Conservation (phyloP, 2,329 filamentous ascomycete genomes). For the Lachnellula arida region DNA sequence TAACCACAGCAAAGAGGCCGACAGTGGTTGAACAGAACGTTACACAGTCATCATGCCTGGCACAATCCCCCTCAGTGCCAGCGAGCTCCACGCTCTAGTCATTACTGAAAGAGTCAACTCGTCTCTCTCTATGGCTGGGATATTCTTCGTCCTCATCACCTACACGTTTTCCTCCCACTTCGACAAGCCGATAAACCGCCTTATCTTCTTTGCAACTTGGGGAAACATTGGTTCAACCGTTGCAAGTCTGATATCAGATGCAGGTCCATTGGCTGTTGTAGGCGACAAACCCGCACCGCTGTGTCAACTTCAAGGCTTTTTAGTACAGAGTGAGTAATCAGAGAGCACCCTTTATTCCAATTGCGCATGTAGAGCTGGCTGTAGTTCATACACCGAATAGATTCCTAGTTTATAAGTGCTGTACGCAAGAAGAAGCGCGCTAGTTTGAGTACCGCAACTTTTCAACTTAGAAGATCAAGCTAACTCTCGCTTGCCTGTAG, state of each 20-base stretch:
- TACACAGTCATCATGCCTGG: neutral
- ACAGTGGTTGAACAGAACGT: neutral
- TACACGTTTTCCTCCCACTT: slow-evolving; percentile 45
- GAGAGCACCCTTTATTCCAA: too few species aligned
- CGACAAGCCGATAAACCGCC: slow-evolving; percentile 53
- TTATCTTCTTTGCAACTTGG: slow-evolving; percentile 54
- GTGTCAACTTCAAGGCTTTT: slow-evolving; percentile 68
- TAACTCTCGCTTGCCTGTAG: too few species aligned
- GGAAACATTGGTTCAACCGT: slow-evolving; percentile 53
- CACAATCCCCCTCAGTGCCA: neutral
- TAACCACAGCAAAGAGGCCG: neutral
- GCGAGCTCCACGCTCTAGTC: neutral
- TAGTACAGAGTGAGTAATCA: slow-evolving; percentile 57
- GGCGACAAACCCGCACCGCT: neutral
- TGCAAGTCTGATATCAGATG: slow-evolving; percentile 49
- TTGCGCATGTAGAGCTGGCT: too few species aligned
- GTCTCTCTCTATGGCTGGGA: slow-evolving; percentile 46
- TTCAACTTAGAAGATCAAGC: too few species aligned
- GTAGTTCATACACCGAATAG: too few species aligned
- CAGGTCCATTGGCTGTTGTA: slow-evolving; percentile 28
- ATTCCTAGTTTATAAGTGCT: too few species aligned
- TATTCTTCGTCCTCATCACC: slow-evolving; percentile 48
- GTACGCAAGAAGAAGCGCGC: too few species aligned
- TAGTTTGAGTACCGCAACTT: too few species aligned
- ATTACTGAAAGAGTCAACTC: slow-evolving; percentile 36